Base-by-base conservation (phyloP, 2,329 filamentous ascomycete genomes). In the Neophaeococcomyces mojaviensis region DNA sequence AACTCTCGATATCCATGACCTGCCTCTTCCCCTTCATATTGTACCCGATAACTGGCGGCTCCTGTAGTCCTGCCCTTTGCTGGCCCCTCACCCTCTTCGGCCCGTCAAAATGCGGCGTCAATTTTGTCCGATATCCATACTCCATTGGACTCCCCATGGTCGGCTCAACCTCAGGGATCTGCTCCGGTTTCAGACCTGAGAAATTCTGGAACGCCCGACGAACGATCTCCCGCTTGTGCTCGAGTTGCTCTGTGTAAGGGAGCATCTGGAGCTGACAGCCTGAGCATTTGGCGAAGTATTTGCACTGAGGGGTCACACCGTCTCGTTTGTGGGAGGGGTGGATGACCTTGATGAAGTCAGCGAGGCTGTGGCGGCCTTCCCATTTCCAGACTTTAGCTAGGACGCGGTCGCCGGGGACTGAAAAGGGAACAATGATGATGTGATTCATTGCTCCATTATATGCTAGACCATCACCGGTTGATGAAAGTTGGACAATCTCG, bases 221-320 rank as follows among this genome's bases (percentile, higher is more conserved):
- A 37, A 98, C 82, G 50, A 97, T 84, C 49, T 77, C 76, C 61
- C 78, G 81, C 72, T 98, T 98, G 66, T 90, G 83, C 36, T 72
- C 73, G 22, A 98, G 78, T 64, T 98, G 92, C 58, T 88, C 84
- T 24, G 76, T 68, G 64, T 97, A 97, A 45, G 87, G 80, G 52
- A 98, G 78, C 87, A 97, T 96, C 70, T 98, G 92, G 65, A 97
- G 89, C 67, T 98, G 92, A 63, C 92, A 98, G 26, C 92, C 92
- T 8, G 84, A 86, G 66, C 92, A 98, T 45, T 74, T 77, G 33
- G 79, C 72, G 61, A 98, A 98, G 72, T 98, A 97, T 57, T 79
- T 76, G 70, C 92, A 98, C 47, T 75, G 75, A 56, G 94, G 76
- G 18, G 86, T 79, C 31, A 75, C 73, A 58, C 92, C 85, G 58